Base-by-base conservation (phyloP, 2,329 filamentous ascomycete genomes). In the Hypoxylon sp. region DNA sequence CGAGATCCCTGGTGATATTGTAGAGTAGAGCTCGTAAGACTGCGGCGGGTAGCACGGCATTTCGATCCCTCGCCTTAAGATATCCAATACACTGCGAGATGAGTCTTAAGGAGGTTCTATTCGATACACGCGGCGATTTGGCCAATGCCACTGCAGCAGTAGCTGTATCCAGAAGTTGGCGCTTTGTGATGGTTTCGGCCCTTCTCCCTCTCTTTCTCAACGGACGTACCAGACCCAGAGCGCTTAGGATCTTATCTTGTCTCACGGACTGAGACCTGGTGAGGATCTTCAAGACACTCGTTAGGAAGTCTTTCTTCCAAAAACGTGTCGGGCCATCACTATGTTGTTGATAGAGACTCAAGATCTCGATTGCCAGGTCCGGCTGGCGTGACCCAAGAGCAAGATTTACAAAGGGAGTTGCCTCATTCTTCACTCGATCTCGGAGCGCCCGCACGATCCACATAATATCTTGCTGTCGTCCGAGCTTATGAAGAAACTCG, bases 1-100 rank as follows among this genome's bases (percentile, higher is more conserved):
- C 71, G 49, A 81, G 68, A 53, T 79, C 76, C 59, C 72, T 75
- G 6, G 78, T 78, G 17, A 79, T 67, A 19, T 76, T 69, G 46
- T 72, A 71, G 58, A 76, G 74, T 4, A 79, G 66, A 37, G 72
- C 73, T 48, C 69, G 70, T 47, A 78, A 51, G 20, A 74, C 64
- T 1, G 43, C n/a, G 0, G 52, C 43, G 4, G 76, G 71, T n/a
- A 76, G 22, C 3, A 50, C 56, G 11, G 61, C 54, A 15, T 67
- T 47, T 41, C 70, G 65, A 32, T 66, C 59, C 41, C 60, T 59
- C 37, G 37, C 37, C 43, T 43, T 20, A 19, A 81, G 66, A 54
- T 77, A 72, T 2, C 58, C 46, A 20, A 76, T 71, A 62, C 75
- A 79, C 7, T 65, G 68, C 46, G 73, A 71, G 8, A 80, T 73